Evolutionary conservation across 345 rosid genomes (phyloP).

Genomic region (Erucastrum elatum): DNA sequence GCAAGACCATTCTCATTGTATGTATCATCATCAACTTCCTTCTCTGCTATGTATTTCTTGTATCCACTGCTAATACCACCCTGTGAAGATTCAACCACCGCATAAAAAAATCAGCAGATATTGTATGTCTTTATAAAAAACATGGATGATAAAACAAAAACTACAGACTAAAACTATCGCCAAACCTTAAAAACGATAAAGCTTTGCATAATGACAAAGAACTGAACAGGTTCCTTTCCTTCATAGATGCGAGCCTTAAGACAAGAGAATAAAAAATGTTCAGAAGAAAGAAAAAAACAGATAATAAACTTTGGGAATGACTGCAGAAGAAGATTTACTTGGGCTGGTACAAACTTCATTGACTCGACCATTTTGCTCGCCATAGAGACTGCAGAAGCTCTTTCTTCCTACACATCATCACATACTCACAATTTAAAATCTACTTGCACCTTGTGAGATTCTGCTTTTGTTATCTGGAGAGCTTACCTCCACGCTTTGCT

Average conservation of each 20-base stretch:
- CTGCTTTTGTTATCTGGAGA: not conserved
- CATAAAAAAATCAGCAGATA: not conserved
- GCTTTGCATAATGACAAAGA: constrained; percentile 88
- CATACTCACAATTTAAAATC: not conserved
- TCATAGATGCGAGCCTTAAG: constrained; percentile 81
- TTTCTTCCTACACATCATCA: constrained; percentile 59
- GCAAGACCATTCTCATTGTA: constrained; percentile 80
- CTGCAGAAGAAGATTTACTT: constrained; percentile 58
- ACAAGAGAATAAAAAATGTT: constrained; percentile 36
- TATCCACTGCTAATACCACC: constrained; percentile 90
- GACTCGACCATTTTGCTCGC: too few species aligned
- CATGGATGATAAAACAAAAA: constrained; percentile 1
- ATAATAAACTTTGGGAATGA: too few species aligned
- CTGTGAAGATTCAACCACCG: too few species aligned
- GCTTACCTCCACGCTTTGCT: constrained; percentile 82
- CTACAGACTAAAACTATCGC: constrained; percentile 1
- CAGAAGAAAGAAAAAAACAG: constrained; percentile 13
- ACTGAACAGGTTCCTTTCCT: constrained; percentile 91
- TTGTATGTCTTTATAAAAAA: not conserved
- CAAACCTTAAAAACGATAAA: constrained; percentile 86
- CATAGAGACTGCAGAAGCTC: too few species aligned
- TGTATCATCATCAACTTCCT: constrained; percentile 74
- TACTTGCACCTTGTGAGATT: not conserved
- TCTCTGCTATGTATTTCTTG: constrained; percentile 76
- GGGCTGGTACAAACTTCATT: constrained; percentile 21